A percentile compares a stretch with the other conserved stretches of the same genome.
These are phyloP conservation scores for Oxyria digyna DNA, from an alignment of 148 eudicot species.

Conservation along the genomic window DNA sequence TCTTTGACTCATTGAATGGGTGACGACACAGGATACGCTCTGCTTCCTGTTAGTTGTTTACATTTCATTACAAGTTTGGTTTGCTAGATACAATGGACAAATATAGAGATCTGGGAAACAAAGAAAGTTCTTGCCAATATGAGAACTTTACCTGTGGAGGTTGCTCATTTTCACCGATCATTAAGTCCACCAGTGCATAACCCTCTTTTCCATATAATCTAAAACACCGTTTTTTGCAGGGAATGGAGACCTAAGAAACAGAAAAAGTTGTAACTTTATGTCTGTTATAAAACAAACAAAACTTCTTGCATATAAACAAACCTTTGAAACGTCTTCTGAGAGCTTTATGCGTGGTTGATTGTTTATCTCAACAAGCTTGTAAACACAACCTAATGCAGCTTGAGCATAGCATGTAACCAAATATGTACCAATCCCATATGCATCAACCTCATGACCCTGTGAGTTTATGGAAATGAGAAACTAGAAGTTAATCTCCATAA, in stretches of 20 bases:
- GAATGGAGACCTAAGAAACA: conserved; percentile 75
- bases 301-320: conserved; percentile 19
- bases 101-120: neutral
- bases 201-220: conserved; percentile 93
- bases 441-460: conserved; percentile 96
- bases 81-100: neutral
- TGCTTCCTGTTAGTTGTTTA: conserved; percentile 29
- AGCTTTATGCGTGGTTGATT: conserved; percentile 93
- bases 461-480: neutral
- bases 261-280: conserved; percentile 8
- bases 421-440: conserved; percentile 90
- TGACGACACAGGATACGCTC: conserved; percentile 94
- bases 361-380: conserved; percentile 97
- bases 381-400: conserved; percentile 93
- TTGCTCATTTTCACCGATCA: conserved; percentile 88
- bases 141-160: conserved; percentile 61
- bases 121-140: neutral
- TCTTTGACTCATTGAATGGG: conserved; percentile 88
- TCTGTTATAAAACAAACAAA: neutral
- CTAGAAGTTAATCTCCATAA: neutral
- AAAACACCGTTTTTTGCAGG: conserved; percentile 84
- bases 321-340: conserved; percentile 97
- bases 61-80: neutral
- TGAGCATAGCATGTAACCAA: conserved; percentile 97
- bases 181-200: conserved; percentile 75